These are phyloP conservation scores for Phytopythium mirpurense DNA, from an alignment of 352 stramenopile genomes.

Conservation along the genomic window DNA sequence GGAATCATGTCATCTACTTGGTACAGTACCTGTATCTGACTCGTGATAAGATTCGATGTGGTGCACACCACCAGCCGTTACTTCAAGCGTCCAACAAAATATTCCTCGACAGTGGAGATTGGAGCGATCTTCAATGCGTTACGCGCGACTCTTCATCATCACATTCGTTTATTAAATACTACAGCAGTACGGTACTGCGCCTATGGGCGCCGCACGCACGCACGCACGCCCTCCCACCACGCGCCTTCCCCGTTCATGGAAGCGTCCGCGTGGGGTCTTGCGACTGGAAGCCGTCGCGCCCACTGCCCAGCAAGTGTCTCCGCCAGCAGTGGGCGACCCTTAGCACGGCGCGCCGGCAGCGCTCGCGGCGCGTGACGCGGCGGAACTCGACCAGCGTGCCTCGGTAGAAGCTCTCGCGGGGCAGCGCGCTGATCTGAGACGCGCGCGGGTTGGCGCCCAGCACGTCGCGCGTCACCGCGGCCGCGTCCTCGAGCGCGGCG, in stretches of 20 bases:
- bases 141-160: too few species aligned
- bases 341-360: conserved; percentile 26
- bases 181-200: too few species aligned
- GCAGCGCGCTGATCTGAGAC: conserved; percentile 28
- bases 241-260: too few species aligned
- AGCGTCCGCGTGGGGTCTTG: too few species aligned
- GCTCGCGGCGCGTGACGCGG: conserved; percentile 26
- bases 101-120: too few species aligned
- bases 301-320: conserved; percentile 2
- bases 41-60: not conserved
- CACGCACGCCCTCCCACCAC: too few species aligned
- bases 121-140: too few species aligned
- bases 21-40: too few species aligned
- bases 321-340: conserved; percentile 18
- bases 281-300: too few species aligned
- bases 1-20: too few species aligned
- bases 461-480: conserved; percentile 29
- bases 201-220: too few species aligned
- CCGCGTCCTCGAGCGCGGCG: conserved; percentile 31
- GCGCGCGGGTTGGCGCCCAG: conserved; percentile 23
- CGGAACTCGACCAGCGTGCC: conserved; percentile 40
- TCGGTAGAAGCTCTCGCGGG: conserved; percentile 36
- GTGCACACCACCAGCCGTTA: not conserved
- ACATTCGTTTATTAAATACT: too few species aligned
- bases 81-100: not conserved